These are phyloP conservation scores for Yarrowia sp. DNA, from an alignment of 805 yeast species.

Conservation along the genomic window DNA sequence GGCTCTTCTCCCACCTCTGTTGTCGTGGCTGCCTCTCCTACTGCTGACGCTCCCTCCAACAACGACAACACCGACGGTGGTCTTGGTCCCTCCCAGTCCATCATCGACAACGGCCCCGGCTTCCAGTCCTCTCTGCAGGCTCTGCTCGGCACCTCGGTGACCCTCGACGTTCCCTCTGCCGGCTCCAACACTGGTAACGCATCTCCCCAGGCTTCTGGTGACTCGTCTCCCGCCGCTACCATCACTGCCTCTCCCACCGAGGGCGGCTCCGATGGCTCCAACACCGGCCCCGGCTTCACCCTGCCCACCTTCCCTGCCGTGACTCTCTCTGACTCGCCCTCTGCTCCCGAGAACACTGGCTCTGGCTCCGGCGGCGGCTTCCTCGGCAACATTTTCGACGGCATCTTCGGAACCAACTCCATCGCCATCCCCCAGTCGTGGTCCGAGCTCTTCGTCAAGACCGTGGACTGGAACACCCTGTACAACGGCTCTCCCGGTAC, in stretches of 20 bases:
- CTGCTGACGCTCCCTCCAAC: conserved; percentile 7
- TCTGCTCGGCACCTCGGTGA: conserved; percentile 18
- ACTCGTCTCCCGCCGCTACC: background rate
- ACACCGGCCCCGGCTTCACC: conserved; percentile 15
- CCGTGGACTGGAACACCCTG: conserved; percentile 23
- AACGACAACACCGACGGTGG: background rate
- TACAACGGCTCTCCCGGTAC: conserved; percentile 11
- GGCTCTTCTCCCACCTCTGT: background rate
- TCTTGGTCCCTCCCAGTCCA: background rate
- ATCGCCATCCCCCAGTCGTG: conserved; percentile 11
- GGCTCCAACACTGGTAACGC: background rate
- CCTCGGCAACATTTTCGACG: conserved; percentile 17
- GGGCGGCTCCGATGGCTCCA: background rate
- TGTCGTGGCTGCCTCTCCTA: conserved; percentile 9
- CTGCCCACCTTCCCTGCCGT: conserved; percentile 18
- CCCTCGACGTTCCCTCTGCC: background rate
- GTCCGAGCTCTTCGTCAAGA: conserved; percentile 24
- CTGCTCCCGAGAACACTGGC: background rate
- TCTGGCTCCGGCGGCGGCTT: no score
- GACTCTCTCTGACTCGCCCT: conserved; percentile 14
- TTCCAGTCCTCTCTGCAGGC: conserved; percentile 24
- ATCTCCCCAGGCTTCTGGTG: background rate
- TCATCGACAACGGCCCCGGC: conserved; percentile 5
- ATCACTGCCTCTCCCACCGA: background rate
- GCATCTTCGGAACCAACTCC: conserved; percentile 14